Percentiles rank a stretch among this genome's conserved stretches.
Evolutionary conservation across 345 rosid species (phyloP).

Genomic region (Linum lewisii): DNA sequence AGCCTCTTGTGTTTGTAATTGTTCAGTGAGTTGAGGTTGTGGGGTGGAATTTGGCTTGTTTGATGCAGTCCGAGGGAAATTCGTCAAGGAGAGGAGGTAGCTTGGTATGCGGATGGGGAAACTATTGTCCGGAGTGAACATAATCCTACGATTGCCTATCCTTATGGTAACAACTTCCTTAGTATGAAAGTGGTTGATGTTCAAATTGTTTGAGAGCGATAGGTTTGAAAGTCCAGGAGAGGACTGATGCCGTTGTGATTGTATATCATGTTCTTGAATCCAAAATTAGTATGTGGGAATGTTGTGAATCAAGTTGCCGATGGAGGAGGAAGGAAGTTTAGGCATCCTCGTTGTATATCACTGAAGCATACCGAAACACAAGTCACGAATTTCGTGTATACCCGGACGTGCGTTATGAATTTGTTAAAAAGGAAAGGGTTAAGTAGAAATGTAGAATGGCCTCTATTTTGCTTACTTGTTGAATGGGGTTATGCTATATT

Average conservation of each 20-base stretch:
- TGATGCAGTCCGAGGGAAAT: constrained; percentile 81
- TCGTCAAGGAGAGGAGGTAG: constrained; percentile 96
- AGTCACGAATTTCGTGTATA: too few relatives aligned
- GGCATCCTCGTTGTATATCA: too few relatives aligned
- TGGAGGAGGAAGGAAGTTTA: too few relatives aligned
- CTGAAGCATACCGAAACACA: too few relatives aligned
- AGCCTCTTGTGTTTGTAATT: constrained; percentile 8
- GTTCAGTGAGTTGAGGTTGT: constrained; percentile 12
- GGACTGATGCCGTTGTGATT: not conserved
- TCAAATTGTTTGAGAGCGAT: not conserved
- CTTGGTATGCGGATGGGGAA: constrained; percentile 99
- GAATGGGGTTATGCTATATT: too few relatives aligned
- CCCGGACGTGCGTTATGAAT: too few relatives aligned
- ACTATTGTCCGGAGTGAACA: constrained; percentile 82
- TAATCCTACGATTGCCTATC: constrained; percentile 80
- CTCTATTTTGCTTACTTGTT: too few relatives aligned
- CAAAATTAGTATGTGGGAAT: not conserved
- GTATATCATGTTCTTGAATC: not conserved
- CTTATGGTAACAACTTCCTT: constrained; percentile 57
- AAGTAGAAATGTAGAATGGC: too few relatives aligned
- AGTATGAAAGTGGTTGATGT: not conserved
- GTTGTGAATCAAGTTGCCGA: too few relatives aligned
- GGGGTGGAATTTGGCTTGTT: constrained; percentile 8
- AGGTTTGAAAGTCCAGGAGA: not conserved
- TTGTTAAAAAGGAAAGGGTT: too few relatives aligned